Evolutionary conservation across 163 green algal genomes (phyloP).

Genomic region (Scenedesmus sp.): DNA sequence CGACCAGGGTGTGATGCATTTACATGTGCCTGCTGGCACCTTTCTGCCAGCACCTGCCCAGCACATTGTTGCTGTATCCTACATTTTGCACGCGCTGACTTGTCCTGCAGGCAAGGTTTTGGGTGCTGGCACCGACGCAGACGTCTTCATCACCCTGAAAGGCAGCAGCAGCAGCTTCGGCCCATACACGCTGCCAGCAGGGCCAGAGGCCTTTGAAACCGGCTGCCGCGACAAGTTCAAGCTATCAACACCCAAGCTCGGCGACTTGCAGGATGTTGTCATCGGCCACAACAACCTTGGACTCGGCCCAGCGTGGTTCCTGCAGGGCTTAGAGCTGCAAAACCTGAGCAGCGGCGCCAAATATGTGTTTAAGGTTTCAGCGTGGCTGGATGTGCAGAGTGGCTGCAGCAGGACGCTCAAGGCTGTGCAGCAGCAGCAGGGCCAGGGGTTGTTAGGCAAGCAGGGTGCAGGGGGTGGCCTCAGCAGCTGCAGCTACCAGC

Average conservation of each 20-base stretch:
- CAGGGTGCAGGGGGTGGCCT: background rate
- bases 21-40: no score
- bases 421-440: constrained; percentile 2
- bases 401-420: constrained; percentile 30
- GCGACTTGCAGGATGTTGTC: constrained; percentile 51
- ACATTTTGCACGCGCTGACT: background rate
- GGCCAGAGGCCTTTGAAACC: constrained; percentile 35
- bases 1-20: no score
- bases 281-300: constrained; percentile 73
- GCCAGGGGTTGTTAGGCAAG: background rate
- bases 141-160: constrained; percentile 20
- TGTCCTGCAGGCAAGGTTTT: constrained; percentile 16
- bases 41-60: no score
- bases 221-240: constrained; percentile 26
- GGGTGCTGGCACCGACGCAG: constrained; percentile 40
- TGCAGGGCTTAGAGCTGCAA: constrained; percentile 63
- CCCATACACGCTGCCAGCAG: constrained; percentile 29
- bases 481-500: constrained; percentile 53
- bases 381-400: constrained; percentile 16
- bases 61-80: no score
- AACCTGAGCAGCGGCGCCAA: constrained; percentile 51
- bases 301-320: constrained; percentile 63
- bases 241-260: constrained; percentile 39
- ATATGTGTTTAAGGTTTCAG: background rate
- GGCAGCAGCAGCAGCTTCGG: constrained; percentile 4